Base-by-base conservation (phyloP, 2,329 filamentous ascomycete species). In the Zasmidium citrigriseum region DNA sequence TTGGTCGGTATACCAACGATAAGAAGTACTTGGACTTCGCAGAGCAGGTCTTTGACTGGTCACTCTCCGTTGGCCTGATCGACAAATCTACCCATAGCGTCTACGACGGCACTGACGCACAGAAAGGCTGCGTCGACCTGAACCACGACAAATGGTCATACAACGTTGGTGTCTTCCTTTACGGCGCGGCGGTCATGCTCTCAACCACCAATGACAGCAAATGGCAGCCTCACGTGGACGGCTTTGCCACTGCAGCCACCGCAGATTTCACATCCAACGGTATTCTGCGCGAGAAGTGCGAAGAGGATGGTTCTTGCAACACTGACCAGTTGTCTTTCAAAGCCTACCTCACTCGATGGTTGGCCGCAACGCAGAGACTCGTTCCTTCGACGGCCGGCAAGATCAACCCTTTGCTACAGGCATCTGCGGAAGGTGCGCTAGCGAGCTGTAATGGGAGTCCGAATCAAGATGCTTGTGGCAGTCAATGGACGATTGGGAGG, bases 11-110 rank as follows among this genome's bases (percentile, higher is more conserved):
- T 55, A 75, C 74, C 4, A 89, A 89, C 62, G 34, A 76, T 51
- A 46, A 68, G 57, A 86, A 83, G 0, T 90, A 90, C 64, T 58
- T 78, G 75, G 83, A 90, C 65, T 90, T 88, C 87, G 83, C 83
- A 0, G 72, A 76, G 48, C 68, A 64, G 54, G 61, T 67, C 29
- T 76, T 64, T 56, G 64, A 73, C n/a, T 73, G 73, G 70, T 52
- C 44, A 14, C 61, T 66, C 14, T 72, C 74, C 1, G 74, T 86
- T 9, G 82, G 84, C 14, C 77, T 91, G 58, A 81, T 91, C 62
- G 81, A 83, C 61, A 80, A 80, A 82, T 55, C 72, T 10, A 62
- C 63, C 5, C 79, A 76, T 66, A 71, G 77, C 58, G 78, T 78
- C 68, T 81, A 72, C 58, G 79, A 81, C 54, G 79, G 79, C 51